Base-by-base conservation (phyloP, 345 rosid species). In the Aquilaria malaccensis region DNA sequence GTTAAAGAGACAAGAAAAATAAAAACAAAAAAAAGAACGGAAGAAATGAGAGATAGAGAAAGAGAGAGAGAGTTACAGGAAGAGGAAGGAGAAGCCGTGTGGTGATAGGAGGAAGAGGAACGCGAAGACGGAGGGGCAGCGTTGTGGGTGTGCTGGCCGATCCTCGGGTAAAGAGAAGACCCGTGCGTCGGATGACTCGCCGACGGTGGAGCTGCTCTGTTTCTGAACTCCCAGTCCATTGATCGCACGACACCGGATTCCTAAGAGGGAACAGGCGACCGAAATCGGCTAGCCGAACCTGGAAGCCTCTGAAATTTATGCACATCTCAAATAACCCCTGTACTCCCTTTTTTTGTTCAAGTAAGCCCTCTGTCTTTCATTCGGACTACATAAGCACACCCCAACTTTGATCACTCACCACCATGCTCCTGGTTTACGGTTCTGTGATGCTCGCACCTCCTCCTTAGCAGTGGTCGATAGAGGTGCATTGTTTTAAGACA, bases 161-260 rank as follows among this genome's bases (percentile, higher is more conserved):
- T 65, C 73, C 76, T 76, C 2, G 97, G 97, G 65, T 87, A 89
- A 45, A 75, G 67, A 14, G 92, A 22, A 49, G 67, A 67, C 33
- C 82, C 88, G 76, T 77, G 76, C 77, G 79, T 76, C 51, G 77
- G 71, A 33, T 67, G 75, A 65, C 49, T 71, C 5, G 83, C 58
- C 33, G 80, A 74, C 10, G 75, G 65, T 13, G 79, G 66, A 37
- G 65, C 60, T 4, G 80, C 57, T 64, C 81, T 69, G 76, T 53
- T 84, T 70, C 81, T 74, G 70, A 62, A 80, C 60, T 76, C 85
- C 72, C 76, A 72, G 64, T 70, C 77, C 82, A 80, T 82, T 15
- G 61, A 30, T 61, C 7, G 14, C 13, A 30, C 43, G 7, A 4
- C 43, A 37, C 43, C 43, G 7, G 4, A 10, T 3, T 37, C 7